Percentiles rank a stretch among this genome's conserved stretches.
phyloP scores from a whole-genome alignment of 805 yeast species.

The Ogataea corticis region DNA sequence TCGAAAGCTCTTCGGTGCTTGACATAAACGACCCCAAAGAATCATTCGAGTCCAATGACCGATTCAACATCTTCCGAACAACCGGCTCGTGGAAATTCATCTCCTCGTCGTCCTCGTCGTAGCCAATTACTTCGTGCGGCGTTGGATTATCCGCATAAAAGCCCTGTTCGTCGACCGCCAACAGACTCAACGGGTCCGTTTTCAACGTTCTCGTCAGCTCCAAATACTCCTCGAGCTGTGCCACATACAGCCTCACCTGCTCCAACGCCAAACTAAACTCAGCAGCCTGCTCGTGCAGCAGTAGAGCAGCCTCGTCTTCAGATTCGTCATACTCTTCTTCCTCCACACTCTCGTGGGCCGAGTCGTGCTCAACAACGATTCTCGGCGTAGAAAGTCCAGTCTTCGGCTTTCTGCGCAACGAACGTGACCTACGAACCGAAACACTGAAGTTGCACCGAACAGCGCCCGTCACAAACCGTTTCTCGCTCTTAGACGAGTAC shows the following conservation, averaged over 20 bases:
- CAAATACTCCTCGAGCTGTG: conserved; percentile 9
- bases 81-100: conserved; percentile 8
- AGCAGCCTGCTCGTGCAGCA: neutral
- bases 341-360: conserved; percentile 2
- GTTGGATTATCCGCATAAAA: conserved; percentile 18
- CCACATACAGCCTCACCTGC: conserved; percentile 17
- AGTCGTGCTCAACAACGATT: conserved; percentile 5
- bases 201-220: conserved; percentile 12
- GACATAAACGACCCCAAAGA: conserved; percentile 15
- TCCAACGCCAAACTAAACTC: conserved; percentile 2
- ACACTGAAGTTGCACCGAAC: conserved; percentile 25
- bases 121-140: neutral
- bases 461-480: conserved; percentile 31
- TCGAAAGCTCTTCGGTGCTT: conserved; percentile 21
- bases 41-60: neutral
- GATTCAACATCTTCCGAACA: neutral
- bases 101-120: conserved; percentile 10
- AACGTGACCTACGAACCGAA: conserved; percentile 5
- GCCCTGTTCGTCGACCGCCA: conserved; percentile 22
- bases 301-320: conserved; percentile 8
- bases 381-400: neutral
- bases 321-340: conserved; percentile 23
- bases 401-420: neutral
- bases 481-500: conserved; percentile 26
- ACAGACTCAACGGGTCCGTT: conserved; percentile 16